These are phyloP conservation scores for Schizothecium vesticola DNA, from an alignment of 495 filamentous ascomycete genomes.

Conservation along the genomic window DNA sequence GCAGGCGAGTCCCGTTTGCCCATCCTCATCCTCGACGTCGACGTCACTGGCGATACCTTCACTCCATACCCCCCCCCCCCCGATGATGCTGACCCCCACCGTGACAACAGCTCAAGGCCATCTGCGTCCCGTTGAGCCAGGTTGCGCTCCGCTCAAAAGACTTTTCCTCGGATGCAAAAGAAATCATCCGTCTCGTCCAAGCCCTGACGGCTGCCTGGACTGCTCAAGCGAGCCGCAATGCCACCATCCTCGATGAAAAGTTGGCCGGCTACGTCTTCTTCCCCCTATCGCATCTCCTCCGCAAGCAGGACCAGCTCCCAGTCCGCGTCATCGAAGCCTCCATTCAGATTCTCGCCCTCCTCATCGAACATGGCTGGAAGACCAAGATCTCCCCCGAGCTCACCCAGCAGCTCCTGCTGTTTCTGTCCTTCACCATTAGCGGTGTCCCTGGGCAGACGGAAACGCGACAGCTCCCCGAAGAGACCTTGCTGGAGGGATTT, in stretches of 20 bases:
- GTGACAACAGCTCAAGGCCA: slow-evolving; percentile 34
- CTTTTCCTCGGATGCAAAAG: slow-evolving; percentile 46
- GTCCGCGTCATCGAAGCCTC: slow-evolving; percentile 67
- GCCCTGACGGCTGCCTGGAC: slow-evolving; percentile 50
- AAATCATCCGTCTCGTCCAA: slow-evolving; percentile 50
- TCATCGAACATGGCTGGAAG: slow-evolving; percentile 77
- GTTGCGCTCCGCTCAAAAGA: slow-evolving; percentile 57
- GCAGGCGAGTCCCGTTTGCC: slow-evolving; percentile 16
- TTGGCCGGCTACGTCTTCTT: slow-evolving; percentile 94
- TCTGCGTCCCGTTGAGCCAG: slow-evolving; percentile 74
- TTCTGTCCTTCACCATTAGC: slow-evolving; percentile 74
- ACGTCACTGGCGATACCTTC: background rate
- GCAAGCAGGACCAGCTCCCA: slow-evolving; percentile 64
- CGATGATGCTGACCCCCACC: background rate
- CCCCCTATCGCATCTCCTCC: slow-evolving; percentile 81
- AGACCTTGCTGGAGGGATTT: slow-evolving; percentile 55
- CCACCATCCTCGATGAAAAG: slow-evolving; percentile 63
- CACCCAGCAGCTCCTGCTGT: slow-evolving; percentile 76
- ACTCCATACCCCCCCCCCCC: too few species aligned
- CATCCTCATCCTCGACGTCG: background rate
- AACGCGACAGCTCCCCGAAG: slow-evolving; percentile 54
- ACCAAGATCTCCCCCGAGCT: slow-evolving; percentile 58
- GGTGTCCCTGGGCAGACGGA: slow-evolving; percentile 52
- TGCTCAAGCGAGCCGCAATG: slow-evolving; percentile 43
- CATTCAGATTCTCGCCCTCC: slow-evolving; percentile 63